A percentile compares a stretch with the other conserved stretches of the same genome.
phyloP scores from a whole-genome alignment of 2,329 filamentous ascomycete species.

The Pseudogymnoascus sp. region DNA sequence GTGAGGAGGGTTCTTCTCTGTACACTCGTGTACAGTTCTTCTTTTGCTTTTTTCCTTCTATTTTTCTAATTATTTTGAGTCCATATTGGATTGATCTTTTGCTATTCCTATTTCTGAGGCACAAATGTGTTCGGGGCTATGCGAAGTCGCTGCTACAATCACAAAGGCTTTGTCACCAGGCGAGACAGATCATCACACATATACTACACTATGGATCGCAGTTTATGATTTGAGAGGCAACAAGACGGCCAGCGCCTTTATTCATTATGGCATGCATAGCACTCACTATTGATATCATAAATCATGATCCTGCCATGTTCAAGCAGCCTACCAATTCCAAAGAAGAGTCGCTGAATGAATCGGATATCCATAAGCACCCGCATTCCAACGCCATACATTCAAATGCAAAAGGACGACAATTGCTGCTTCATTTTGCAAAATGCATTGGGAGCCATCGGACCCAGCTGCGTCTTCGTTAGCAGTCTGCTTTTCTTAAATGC shows the following conservation, averaged over 20 bases:
- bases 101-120: background rate
- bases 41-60: background rate
- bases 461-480: background rate
- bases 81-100: background rate
- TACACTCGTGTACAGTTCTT: background rate
- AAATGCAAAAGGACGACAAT: background rate
- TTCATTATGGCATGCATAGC: background rate
- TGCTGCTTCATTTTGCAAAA: background rate
- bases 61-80: background rate
- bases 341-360: background rate
- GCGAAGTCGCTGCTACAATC: background rate
- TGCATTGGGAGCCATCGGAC: slow-evolving; percentile 1
- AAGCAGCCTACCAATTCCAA: too few species aligned
- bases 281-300: background rate
- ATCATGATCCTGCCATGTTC: background rate
- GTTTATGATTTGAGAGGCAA: background rate
- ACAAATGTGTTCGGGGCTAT: background rate
- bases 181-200: background rate
- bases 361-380: background rate
- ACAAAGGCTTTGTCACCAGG: background rate
- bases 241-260: background rate
- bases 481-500: background rate
- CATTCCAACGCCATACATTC: background rate
- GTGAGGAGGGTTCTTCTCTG: slow-evolving; percentile 1
- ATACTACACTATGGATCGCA: background rate